Percentiles rank a stretch among this genome's conserved stretches.
phyloP scores from a whole-genome alignment of 768 basidiomycete species.

The Suillus subluteus region DNA sequence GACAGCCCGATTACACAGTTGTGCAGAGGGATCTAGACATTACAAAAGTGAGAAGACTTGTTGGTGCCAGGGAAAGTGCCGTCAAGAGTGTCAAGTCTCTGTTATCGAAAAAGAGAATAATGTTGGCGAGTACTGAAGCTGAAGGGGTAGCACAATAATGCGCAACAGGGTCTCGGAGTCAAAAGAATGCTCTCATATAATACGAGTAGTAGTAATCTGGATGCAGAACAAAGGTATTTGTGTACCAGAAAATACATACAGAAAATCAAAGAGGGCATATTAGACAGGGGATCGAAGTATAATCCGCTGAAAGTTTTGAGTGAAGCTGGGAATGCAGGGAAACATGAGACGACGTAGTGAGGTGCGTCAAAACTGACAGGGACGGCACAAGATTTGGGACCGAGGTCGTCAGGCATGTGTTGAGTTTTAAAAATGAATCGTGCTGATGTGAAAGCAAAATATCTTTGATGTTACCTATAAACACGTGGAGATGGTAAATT shows the following conservation, averaged over 20 bases:
- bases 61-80: constrained; percentile 70
- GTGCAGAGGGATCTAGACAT: constrained; percentile 51
- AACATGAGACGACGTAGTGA: not conserved
- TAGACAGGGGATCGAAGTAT: not conserved
- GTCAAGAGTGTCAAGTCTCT: constrained; percentile 63
- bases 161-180: not conserved
- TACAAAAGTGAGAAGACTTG: constrained; percentile 64
- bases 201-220: not conserved
- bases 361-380: not conserved
- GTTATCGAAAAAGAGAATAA: constrained; percentile 44
- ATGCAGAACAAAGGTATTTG: not conserved
- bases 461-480: not conserved
- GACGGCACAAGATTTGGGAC: not conserved
- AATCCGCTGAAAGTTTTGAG: not conserved
- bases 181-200: not conserved
- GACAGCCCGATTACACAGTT: constrained; percentile 49
- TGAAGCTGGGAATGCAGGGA: not conserved
- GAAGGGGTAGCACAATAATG: not conserved
- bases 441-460: not conserved
- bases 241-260: not conserved
- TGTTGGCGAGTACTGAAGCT: not conserved
- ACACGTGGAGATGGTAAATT: not conserved
- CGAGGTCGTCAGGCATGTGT: not conserved
- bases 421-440: not conserved
- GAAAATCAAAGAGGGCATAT: not conserved